phyloP scores from a whole-genome alignment of 2,329 filamentous ascomycete genomes.

The Calonectria leucothoes region DNA sequence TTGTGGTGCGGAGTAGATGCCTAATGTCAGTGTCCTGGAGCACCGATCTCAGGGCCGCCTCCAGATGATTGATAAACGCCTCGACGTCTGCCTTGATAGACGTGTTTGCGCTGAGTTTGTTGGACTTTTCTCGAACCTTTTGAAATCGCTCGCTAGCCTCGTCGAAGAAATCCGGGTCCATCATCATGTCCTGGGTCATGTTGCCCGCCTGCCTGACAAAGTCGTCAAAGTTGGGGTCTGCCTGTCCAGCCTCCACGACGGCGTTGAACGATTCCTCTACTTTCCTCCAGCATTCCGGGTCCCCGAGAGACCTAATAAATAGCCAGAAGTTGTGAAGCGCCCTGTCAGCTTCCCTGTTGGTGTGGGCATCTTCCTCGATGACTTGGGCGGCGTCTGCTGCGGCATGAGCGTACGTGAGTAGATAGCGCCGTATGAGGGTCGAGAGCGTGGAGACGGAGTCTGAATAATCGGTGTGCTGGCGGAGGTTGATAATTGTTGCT shows the following conservation, averaged over 20 bases:
- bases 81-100: slow-evolving; percentile 80
- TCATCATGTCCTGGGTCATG: slow-evolving; percentile 83
- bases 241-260: slow-evolving; percentile 78
- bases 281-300: slow-evolving; percentile 78
- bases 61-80: slow-evolving; percentile 74
- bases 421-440: slow-evolving; percentile 81
- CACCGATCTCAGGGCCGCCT: slow-evolving; percentile 75
- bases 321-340: slow-evolving; percentile 85
- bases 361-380: slow-evolving; percentile 76
- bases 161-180: slow-evolving; percentile 87
- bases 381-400: slow-evolving; percentile 74
- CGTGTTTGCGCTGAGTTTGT: slow-evolving; percentile 75
- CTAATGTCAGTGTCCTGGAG: slow-evolving; percentile 78
- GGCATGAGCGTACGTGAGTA: slow-evolving; percentile 79
- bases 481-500: slow-evolving; percentile 78
- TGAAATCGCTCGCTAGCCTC: slow-evolving; percentile 70
- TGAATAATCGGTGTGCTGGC: slow-evolving; percentile 83
- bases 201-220: slow-evolving; percentile 79
- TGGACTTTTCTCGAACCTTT: slow-evolving; percentile 63
- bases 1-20: slow-evolving; percentile 73
- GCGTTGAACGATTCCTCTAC: slow-evolving; percentile 76
- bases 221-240: slow-evolving; percentile 85
- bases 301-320: slow-evolving; percentile 83
- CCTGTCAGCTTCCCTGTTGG: slow-evolving; percentile 79
- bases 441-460: slow-evolving; percentile 86